Evolutionary conservation across 495 filamentous ascomycete genomes (phyloP), one percentile per base, ranked within the genome.

Genomic region (Chaetomium cochliodes): DNA sequence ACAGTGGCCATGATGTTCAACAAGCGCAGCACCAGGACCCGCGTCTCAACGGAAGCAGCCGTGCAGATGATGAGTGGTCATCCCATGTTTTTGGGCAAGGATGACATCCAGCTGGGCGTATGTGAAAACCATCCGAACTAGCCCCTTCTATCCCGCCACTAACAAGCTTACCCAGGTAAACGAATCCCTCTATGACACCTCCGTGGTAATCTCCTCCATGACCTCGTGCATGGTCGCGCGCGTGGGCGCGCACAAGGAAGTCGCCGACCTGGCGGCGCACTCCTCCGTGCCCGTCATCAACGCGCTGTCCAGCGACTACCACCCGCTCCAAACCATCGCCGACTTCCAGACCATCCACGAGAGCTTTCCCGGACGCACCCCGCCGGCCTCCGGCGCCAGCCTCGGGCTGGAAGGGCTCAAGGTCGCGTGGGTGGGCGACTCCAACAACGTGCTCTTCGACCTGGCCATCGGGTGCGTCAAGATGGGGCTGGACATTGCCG

Each of bases 401-500:
- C 80, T 96, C 26, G 90, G 91, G 3, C 78, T 96, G 7, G 86
- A 92, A 67, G 90, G 90, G 5, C 74, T 94, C 65, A 96, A 93
- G 75, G 85, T 98, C 63, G 93, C 94, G 7, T 98, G 94, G 94
- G 81, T 98, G 25, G 94, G 94, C 50, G 94, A 98, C 71, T 90
- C 92, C 20, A 98, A 97, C 78, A 98, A 98, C 69, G 93, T 98
- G 23, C 85, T 97, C 26, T 97, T 90, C 73, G 94, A 98, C 74
- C 81, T 98, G 42, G 90, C 91, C 11, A 94, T 91, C 62, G 92
- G 81, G 30, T 92, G 90, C 56, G 77, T 85, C 60, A 98, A 97
- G 78, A 85, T 93, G 65, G 94, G 94, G 50, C 86, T 96, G 23
- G 81, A 96, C 67, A 79, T 98, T 58, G 77, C 88, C 4, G 90